Evolutionary conservation across 352 stramenopile species (phyloP).

Genomic region (Saprolegnia parasitica): DNA sequence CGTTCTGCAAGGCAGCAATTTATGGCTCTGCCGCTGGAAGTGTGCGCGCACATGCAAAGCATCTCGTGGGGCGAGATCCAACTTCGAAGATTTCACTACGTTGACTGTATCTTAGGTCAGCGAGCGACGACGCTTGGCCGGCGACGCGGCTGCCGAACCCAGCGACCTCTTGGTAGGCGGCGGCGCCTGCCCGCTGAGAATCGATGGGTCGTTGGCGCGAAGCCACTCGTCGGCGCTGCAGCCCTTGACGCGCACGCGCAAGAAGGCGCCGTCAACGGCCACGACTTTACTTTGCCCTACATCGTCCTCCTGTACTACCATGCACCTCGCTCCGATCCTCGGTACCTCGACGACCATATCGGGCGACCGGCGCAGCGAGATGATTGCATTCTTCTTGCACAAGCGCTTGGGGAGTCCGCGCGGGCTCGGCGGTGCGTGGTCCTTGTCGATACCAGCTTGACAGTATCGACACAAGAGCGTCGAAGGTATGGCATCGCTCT

Average conservation of each 20-base stretch:
- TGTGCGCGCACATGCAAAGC: too few relatives aligned
- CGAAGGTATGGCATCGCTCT: conserved; percentile 44
- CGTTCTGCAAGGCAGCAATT: too few relatives aligned
- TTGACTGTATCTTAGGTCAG: too few relatives aligned
- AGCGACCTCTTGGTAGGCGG: neutral
- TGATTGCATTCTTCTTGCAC: neutral
- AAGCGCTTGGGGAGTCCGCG: conserved; percentile 29
- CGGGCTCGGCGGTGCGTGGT: conserved; percentile 29
- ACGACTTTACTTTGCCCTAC: conserved; percentile 48
- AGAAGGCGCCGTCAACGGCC: conserved; percentile 64
- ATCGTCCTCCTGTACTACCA: too few relatives aligned
- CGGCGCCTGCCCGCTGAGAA: neutral
- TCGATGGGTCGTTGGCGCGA: neutral
- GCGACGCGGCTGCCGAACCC: neutral
- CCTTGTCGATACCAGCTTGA: conserved; percentile 21
- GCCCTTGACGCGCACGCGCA: conserved; percentile 72
- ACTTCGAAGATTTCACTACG: too few relatives aligned
- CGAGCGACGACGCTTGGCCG: neutral
- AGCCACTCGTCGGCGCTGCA: conserved; percentile 20
- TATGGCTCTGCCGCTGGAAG: too few relatives aligned
- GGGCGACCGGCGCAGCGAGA: conserved; percentile 15
- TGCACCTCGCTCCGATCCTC: too few relatives aligned
- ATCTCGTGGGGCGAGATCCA: too few relatives aligned
- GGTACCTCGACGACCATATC: conserved; percentile 31
- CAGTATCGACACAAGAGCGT: conserved; percentile 58